Evolutionary conservation across 2,329 filamentous ascomycete genomes (phyloP), one percentile per base, ranked within the genome.

Genomic region (Neofusicoccum sp.): DNA sequence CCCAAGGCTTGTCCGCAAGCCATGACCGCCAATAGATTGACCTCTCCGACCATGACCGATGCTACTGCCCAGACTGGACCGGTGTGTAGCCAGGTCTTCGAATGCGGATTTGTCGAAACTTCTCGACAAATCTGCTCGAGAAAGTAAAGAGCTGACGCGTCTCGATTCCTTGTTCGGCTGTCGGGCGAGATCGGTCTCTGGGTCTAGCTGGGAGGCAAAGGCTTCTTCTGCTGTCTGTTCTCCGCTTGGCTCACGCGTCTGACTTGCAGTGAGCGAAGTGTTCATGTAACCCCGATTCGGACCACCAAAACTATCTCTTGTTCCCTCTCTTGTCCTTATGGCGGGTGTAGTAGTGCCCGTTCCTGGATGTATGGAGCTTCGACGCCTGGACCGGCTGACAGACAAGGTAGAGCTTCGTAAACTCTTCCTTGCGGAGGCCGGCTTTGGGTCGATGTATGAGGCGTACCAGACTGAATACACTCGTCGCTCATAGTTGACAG

Each of bases 131-230:
- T 97, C 93, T 33, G 90, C 89, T 68, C 93, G 84, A 14, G 93
- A 93, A 58, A 97, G 81, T 76, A 96, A 84, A 14, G 93, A 98
- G 77, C 95, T 99, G 28, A 98, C 89, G 54, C 95, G 86, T 44
- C 95, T 86, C n/a, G 84, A 86, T 44, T 85, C 82, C 64, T 82
- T 83, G n/a, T 75, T 75, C 16, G 82, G 81, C 48, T 82, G 80
- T 30, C 82, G 80, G 33, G 82, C 78, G 60, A 72, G 69, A 41
- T 76, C 74, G 54, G 74, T 80, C 54, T 80, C 79, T 16, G 79
- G 79, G 62, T 82, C 80, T 59, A 82, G 73, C 54, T 79, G 79
- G 6, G 78, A 80, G 9, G 77, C 78, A 67, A 82, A 78, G 6
- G 70, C 76, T 58, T 78, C 76, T 63, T 81, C 79, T 16, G 79